These are phyloP conservation scores for Coniochaeta pulveracea DNA, from an alignment of 2,329 filamentous ascomycete species.

Conservation along the genomic window DNA sequence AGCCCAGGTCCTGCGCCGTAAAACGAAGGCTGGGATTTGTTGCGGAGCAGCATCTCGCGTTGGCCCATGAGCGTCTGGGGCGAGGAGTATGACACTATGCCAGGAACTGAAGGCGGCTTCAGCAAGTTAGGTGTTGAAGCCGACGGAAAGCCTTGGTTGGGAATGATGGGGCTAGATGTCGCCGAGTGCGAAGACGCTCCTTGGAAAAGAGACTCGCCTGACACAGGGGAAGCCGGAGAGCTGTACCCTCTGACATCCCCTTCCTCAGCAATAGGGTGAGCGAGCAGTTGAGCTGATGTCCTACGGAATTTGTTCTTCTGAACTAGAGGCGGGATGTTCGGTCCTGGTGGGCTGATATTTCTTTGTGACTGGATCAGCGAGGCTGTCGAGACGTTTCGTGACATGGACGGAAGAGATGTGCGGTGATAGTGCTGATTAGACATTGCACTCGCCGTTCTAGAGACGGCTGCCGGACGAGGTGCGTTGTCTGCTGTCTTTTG, in stretches of 20 bases:
- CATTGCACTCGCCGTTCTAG: constrained; percentile 17
- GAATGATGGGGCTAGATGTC: constrained; percentile 11
- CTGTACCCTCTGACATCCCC: no score
- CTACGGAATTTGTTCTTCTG: constrained; percentile 13
- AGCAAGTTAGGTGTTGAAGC: constrained; percentile 9
- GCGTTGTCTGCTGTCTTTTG: constrained; percentile 49
- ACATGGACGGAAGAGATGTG: constrained; percentile 11
- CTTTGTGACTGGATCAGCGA: constrained; percentile 10
- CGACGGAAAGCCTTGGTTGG: constrained; percentile 10
- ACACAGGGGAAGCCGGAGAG: no score
- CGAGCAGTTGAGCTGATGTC: constrained; percentile 14
- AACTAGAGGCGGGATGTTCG: constrained; percentile 4
- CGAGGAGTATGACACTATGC: constrained; percentile 37
- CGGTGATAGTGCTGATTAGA: constrained; percentile 13
- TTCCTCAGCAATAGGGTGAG: constrained; percentile 34
- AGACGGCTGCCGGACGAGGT: constrained; percentile 25
- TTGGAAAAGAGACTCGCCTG: no score
- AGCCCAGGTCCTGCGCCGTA: constrained; percentile 10
- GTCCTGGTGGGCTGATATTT: not conserved
- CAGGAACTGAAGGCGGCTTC: constrained; percentile 23
- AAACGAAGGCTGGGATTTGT: constrained; percentile 30
- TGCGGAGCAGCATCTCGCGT: constrained; percentile 41
- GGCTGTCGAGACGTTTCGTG: constrained; percentile 15
- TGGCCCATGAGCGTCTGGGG: constrained; percentile 45
- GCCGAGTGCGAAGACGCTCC: constrained; percentile 5